Base-by-base conservation (phyloP, 371 early-diverging fungal genomes). In the Conidiobolus coronatus region DNA sequence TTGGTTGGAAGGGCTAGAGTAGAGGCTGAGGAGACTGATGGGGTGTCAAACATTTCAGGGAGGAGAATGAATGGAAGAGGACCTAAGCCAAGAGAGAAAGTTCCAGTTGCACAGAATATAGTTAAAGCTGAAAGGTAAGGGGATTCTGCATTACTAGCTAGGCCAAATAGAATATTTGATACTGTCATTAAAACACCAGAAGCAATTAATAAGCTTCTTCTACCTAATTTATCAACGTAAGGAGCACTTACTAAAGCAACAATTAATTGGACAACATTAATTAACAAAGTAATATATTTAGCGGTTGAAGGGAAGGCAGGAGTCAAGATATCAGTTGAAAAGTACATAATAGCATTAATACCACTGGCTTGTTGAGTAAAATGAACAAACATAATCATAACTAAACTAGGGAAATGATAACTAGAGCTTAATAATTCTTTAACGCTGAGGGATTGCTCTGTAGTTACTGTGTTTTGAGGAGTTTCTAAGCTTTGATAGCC, bases 301-400 rank as follows among this genome's bases (percentile, higher is more conserved):
- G 71, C 66, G 2, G 73, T 64, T 0, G 71, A 64, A 11, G 81
- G 72, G 42, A 80, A 65, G 33, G 77, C 70, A 33, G 62, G 53
- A 1, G 70, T 64, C 64, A 85, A 69, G 48, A 85, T 81, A 0
- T 78, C 65, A 0, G 81, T 78, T 2, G 86, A 86, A 55, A 79
- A 94, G 58, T 73, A 84, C 11, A 89, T 79, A 14, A 89, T 83
- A 2, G 81, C 87, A 59, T 91, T 91, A 66, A 96, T 87, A 2
- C 97, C 93, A 12, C 85, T 84, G 37, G 87, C 64, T 58, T 96
- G 94, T 50, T 82, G 83, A 1, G 72, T 60, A 19, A 80, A 54
- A 42, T 79, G 80, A 7, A 47, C 7, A 21, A 47, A 47, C 48
- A 47, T 17, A 8, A 47, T 21, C 21, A 47, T 24, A 8, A 38